phyloP scores from a whole-genome alignment of 352 stramenopile genomes.

The Phytophthora citrophthora region DNA sequence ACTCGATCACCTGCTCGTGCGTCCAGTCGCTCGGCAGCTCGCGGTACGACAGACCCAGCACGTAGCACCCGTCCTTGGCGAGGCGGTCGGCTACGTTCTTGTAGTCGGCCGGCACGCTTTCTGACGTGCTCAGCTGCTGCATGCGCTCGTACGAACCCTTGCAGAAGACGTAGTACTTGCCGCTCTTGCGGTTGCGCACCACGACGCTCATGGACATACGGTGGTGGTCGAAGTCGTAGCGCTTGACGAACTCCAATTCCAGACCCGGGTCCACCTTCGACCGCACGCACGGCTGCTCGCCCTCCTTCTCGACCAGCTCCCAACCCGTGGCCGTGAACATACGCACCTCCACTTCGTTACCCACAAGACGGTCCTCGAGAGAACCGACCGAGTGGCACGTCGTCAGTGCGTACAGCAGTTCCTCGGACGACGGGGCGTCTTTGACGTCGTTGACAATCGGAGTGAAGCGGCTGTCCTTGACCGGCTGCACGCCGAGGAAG shows the following conservation, averaged over 20 bases:
- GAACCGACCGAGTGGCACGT: constrained; percentile 86
- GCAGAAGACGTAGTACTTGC: constrained; percentile 80
- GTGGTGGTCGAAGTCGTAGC: constrained; percentile 93
- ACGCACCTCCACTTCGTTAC: constrained; percentile 83
- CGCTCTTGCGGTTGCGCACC: constrained; percentile 59
- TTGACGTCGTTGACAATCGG: constrained; percentile 58
- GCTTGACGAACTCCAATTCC: constrained; percentile 83
- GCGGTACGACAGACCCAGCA: constrained; percentile 64
- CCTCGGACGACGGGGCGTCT: constrained; percentile 36
- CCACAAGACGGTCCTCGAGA: constrained; percentile 74
- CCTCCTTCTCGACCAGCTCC: constrained; percentile 61
- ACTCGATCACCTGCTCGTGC: constrained; percentile 33
- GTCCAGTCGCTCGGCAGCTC: constrained; percentile 44
- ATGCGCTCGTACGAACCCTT: constrained; percentile 91
- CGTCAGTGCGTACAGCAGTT: constrained; percentile 71
- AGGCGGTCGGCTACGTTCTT: constrained; percentile 32
- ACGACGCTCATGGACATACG: constrained; percentile 92
- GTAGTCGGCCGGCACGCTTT: constrained; percentile 71
- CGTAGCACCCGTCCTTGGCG: constrained; percentile 79
- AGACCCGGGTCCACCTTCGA: constrained; percentile 39
- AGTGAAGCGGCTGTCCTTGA: constrained; percentile 28
- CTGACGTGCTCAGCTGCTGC: constrained; percentile 46
- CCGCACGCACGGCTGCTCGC: constrained; percentile 47
- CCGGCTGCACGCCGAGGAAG: constrained; percentile 53
- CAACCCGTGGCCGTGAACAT: constrained; percentile 73